Base-by-base conservation (phyloP, 805 yeast species). In the Yarrowia sp. region DNA sequence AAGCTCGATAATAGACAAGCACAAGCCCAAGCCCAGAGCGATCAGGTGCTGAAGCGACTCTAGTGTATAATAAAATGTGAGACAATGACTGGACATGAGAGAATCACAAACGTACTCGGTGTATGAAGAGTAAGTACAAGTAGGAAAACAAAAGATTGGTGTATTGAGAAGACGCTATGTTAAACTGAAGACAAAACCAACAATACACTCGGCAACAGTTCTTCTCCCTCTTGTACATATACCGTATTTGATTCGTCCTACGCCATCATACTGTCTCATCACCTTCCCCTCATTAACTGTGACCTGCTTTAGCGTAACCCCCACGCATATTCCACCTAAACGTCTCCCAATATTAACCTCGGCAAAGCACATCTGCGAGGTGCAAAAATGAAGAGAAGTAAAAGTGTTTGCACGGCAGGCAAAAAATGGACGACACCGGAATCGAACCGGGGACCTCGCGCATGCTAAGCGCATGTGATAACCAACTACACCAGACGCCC, bases 401-500 rank as follows among this genome's bases (percentile, higher is more conserved):
- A 10, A 12, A 15, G 15, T 15, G 9, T 24, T 24, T 24, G 30
- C 36, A 17, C 17, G 12, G 9, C 38, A 15, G 24, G 56, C n/a
- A 15, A 55, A 46, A 39, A 55, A n/a, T 55, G 61, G 61, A 55
- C 61, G 61, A 55, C 61, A 55, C 61, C 61, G 61, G 61, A 55
- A 55, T 55, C 61, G 61, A 55, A 55, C 61, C 61, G 61, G 61
- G 61, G 61, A 55, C 61, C 61, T 55, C 61, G 61, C 61, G 61
- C 61, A 55, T 55, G 61, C 61, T 55, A 55, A 55, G 61, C 61
- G 61, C 61, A 55, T 55, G 61, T 55, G 61, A 55, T 55, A 55
- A 55, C 61, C 61, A 55, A 55, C 61, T 55, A 55, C 61, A 55
- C 61, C 61, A 55, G 61, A 55, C 61, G 61, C 61, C 61, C 61